A percentile compares a stretch with the other conserved stretches of the same genome.
phyloP scores from a whole-genome alignment of 2,329 filamentous ascomycete genomes.

The Diaporthe ampelina region DNA sequence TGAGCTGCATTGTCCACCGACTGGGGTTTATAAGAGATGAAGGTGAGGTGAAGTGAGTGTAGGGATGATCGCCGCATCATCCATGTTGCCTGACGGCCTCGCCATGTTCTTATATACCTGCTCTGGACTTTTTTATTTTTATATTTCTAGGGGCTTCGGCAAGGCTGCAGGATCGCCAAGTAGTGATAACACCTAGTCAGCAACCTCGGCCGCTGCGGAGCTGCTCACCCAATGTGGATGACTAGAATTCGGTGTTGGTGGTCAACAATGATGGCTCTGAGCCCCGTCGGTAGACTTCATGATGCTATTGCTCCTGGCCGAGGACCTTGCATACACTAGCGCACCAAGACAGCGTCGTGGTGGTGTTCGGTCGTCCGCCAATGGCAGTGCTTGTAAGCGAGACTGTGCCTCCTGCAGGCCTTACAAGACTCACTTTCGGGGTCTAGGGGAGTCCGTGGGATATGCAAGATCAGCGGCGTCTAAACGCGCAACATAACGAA shows the following conservation, averaged over 20 bases:
- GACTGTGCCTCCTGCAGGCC: conserved; percentile 15
- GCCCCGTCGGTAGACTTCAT: neutral
- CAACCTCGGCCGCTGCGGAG: neutral
- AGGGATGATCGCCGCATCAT: neutral
- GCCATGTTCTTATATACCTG: conserved; percentile 13
- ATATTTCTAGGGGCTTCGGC: neutral
- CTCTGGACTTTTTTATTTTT: neutral
- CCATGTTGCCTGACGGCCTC: neutral
- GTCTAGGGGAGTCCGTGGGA: conserved; percentile 14
- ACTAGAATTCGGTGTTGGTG: neutral
- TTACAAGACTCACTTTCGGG: neutral
- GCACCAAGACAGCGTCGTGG: neutral
- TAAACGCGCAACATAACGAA: neutral
- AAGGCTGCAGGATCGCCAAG: conserved; percentile 13
- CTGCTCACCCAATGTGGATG: neutral
- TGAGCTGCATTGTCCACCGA: conserved; percentile 39
- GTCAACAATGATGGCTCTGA: neutral
- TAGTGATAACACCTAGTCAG: neutral
- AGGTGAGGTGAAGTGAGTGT: neutral
- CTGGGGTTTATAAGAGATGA: neutral
- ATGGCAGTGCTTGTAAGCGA: conserved; percentile 9
- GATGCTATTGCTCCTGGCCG: neutral
- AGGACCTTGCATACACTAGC: neutral
- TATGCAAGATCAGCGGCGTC: conserved; percentile 13
- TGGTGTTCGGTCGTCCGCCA: conserved; percentile 14